phyloP scores from a whole-genome alignment of 352 stramenopile genomes.

The Phytophthora sansomeana region DNA sequence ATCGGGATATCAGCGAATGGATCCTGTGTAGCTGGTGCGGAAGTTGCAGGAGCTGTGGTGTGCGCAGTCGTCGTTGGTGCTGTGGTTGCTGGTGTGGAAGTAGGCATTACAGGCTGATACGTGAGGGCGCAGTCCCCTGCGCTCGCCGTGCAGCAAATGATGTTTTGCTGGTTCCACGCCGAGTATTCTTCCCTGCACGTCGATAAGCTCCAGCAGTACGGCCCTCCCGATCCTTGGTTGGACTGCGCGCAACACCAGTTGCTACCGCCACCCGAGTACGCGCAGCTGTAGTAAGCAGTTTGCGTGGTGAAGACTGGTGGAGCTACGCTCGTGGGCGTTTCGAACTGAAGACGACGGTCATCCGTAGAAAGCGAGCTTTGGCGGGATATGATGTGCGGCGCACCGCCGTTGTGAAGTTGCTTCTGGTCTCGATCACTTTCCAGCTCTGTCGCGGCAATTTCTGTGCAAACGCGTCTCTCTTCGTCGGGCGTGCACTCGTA shows the following conservation, averaged over 20 bases:
- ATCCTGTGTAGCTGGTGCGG: conserved; percentile 10
- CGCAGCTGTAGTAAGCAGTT: conserved; percentile 56
- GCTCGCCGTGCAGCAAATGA: conserved; percentile 55
- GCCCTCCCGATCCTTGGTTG: conserved; percentile 29
- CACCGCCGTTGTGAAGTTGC: not conserved
- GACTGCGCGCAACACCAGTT: conserved; percentile 58
- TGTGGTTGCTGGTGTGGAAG: conserved; percentile 18
- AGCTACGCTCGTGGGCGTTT: conserved; percentile 14
- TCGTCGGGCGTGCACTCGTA: conserved; percentile 40
- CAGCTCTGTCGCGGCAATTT: conserved; percentile 39
- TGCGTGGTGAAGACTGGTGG: conserved; percentile 38
- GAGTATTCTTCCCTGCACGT: conserved; percentile 44
- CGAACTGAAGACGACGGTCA: conserved; percentile 52
- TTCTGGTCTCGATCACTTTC: conserved; percentile 26
- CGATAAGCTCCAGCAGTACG: conserved; percentile 52
- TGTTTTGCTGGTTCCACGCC: conserved; percentile 53
- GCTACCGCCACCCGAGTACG: conserved; percentile 26
- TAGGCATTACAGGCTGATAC: conserved; percentile 47
- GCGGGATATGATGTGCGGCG: conserved; percentile 22
- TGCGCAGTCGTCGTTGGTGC: conserved; percentile 4
- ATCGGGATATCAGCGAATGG: conserved; percentile 17
- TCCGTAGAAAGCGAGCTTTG: not conserved
- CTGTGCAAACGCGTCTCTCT: conserved; percentile 30
- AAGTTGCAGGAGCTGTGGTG: conserved; percentile 7
- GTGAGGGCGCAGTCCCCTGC: conserved; percentile 46